These are phyloP conservation scores for Petunia secreta DNA, from an alignment of 257 asterid species.

Conservation along the genomic window DNA sequence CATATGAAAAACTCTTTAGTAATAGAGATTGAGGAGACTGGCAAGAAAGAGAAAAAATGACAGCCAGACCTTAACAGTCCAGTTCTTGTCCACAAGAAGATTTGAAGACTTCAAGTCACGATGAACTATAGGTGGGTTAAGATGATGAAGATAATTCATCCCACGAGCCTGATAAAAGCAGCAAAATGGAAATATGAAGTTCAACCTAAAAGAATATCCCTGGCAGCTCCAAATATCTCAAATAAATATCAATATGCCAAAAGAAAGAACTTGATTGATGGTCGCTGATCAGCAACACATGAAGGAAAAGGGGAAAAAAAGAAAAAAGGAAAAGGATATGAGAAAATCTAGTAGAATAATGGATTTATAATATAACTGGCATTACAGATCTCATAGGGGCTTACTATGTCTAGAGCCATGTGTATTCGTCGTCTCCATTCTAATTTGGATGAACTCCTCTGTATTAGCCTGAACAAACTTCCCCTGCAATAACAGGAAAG, in stretches of 20 bases:
- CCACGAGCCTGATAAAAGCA: conserved; percentile 79
- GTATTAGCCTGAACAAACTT: conserved; percentile 82
- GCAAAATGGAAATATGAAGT: background rate
- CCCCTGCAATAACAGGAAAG: conserved; percentile 62
- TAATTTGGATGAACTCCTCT: conserved; percentile 68
- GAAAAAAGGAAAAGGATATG: background rate
- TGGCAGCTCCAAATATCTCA: background rate
- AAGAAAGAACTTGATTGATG: background rate
- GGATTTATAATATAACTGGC: conserved; percentile 9
- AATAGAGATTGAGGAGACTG: conserved; percentile 2
- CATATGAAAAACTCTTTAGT: background rate
- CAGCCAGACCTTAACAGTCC: conserved; percentile 88
- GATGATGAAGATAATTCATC: conserved; percentile 91
- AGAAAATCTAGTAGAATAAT: background rate
- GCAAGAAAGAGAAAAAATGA: conserved; percentile 16
- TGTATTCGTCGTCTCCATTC: conserved; percentile 85
- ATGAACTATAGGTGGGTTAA: conserved; percentile 85
- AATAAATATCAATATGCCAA: background rate
- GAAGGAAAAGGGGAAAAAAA: background rate
- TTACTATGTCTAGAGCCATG: conserved; percentile 95
- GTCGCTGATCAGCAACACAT: background rate
- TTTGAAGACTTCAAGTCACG: conserved; percentile 97
- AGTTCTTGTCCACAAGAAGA: conserved; percentile 96
- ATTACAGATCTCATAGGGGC: conserved; percentile 36
- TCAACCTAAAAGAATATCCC: background rate